Base-by-base conservation (phyloP, 306 rosid genomes). In the Quercus berberidifolia region DNA sequence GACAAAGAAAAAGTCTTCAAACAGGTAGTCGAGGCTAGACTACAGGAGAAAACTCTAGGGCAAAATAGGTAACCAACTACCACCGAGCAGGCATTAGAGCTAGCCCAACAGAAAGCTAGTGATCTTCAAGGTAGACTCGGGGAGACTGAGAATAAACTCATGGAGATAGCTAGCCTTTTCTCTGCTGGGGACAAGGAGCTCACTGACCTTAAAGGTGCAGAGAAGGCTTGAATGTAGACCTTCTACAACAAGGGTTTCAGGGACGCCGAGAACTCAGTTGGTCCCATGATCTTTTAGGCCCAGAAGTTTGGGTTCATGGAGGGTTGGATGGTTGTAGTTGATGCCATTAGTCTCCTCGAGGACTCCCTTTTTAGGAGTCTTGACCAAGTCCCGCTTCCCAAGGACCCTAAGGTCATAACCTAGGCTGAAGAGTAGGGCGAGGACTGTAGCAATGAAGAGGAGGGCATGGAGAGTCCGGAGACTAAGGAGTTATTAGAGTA, bases 181-280 rank as follows among this genome's bases (percentile, higher is more conserved):
- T 0, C 1, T 5, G 0, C 6, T 0, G 0, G 6, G 0, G 38
- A 33, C 6, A 33, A 33, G 38, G 38, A 33, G 5, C 6, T 33
- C 1, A 33, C 0, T 0, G 38, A 5, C 6, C 38, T 1, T 1
- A 33, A 33, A 33, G 38, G 6, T 0, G 0, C 0, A 33, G 0
- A 33, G 38, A 33, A 5, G 5, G 1, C 38, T 33, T 1, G 1
- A 0, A 33, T 1, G 38, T 0, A 5, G 0, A 33, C 38, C 1
- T 5, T 5, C 1, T 33, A 33, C 38, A 33, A 33, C 1, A 33
- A 33, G 6, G 38, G 38, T 5, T 33, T 33, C 0, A 33, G 1
- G 35, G 35, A 33, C 1, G 0, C 1, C 35, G 0, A 33, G 5
- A 33, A 33, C 35, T 33, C 35, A 33, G 1, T 0, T 33, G 0